Base-by-base conservation (phyloP, 331 rosid genomes). In the Malus hybrid region DNA sequence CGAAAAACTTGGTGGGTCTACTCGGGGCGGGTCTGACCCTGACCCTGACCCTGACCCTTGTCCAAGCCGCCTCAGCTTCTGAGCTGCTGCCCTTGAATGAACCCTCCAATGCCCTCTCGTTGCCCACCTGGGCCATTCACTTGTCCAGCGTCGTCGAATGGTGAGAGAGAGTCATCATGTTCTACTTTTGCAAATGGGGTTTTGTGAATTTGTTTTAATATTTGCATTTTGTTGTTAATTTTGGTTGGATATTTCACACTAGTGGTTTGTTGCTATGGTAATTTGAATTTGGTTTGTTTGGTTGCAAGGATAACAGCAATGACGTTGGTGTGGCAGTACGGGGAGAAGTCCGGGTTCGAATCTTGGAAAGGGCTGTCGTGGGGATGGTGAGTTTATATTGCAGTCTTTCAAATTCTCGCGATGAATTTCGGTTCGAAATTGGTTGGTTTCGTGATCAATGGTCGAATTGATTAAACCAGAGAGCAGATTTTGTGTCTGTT, bases 281-380 rank as follows among this genome's bases (percentile, higher is more conserved):
- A 65, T 42, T 33, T 48, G 19, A 15, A 22, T 32, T 79, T 28
- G n/a, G 31, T 11, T 15, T 72, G 56, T 79, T 80, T 6, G 76
- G 19, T 78, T 82, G 12, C 10, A 79, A 91, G 98, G 99, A 84
- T 92, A 46, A 68, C 86, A 77, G 99, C 97, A 56, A 94, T 94
- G 99, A 89, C 84, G 73, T 88, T 92, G 96, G 97, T 94, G 78
- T 94, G 99, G 99, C 92, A 84, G 69, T 90, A 94, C 34, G 97
- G 91, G 7, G 96, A 94, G 22, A 89, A 86, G 84, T 79, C 99
- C 10, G 92, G 90, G 7, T 77, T 81, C 83, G 74, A 90, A 65
- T 79, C 97, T 31, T 90, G 99, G 99, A 94, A 94, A 80, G 97
- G 99, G 22, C 97, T 94, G 39, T 84, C 99, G 55, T 94, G 97